These are phyloP conservation scores for Rubia yunnanensis DNA, from an alignment of 257 asterid species.

Conservation along the genomic window DNA sequence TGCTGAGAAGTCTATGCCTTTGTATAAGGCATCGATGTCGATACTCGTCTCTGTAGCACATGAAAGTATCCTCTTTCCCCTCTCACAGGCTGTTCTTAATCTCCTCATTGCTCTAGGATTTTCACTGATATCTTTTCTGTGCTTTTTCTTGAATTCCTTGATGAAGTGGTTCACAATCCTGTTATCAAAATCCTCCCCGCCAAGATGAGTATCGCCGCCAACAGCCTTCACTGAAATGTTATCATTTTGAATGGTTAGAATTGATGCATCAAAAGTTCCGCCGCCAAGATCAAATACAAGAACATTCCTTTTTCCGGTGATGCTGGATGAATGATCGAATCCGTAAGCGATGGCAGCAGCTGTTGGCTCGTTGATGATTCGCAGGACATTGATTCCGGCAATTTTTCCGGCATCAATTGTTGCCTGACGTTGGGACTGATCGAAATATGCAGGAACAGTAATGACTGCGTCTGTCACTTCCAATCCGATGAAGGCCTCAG, in stretches of 20 bases:
- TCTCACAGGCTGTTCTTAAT: neutral
- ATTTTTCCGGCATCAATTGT: neutral
- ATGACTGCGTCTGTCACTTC: neutral
- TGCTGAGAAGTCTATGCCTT: slow-evolving; percentile 1
- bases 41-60: neutral
- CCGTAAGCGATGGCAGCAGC: slow-evolving; percentile 1
- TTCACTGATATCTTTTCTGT: neutral
- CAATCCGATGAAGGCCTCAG: neutral
- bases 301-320: neutral
- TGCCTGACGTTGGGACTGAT: neutral
- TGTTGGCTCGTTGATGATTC: neutral
- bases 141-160: neutral
- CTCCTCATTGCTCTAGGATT: neutral
- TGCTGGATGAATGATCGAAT: neutral
- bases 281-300: neutral
- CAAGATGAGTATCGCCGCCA: slow-evolving; percentile 4
- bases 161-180: neutral
- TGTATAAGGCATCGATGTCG: neutral
- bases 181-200: slow-evolving; percentile 3
- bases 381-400: neutral
- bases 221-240: neutral
- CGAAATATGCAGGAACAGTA: neutral
- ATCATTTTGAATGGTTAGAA: neutral
- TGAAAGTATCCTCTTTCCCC: neutral
- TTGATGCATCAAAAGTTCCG: neutral